phyloP scores from a whole-genome alignment of 2,329 filamentous ascomycete genomes.

The Aphanoascus verrucosus region DNA sequence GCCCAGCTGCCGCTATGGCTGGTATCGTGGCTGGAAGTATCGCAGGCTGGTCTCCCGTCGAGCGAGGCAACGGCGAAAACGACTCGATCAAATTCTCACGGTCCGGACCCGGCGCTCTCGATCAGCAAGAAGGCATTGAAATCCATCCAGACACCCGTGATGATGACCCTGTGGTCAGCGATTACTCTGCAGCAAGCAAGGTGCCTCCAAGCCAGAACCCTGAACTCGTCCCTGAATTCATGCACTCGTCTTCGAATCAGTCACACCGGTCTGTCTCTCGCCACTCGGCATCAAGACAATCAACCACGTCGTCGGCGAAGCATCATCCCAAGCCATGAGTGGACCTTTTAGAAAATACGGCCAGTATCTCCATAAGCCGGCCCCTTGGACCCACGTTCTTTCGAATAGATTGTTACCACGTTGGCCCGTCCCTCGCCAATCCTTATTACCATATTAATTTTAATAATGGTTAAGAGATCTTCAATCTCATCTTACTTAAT shows the following conservation, averaged over 20 bases:
- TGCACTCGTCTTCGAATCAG: conserved; percentile 25
- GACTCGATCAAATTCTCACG: conserved; percentile 32
- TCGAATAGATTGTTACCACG: conserved; percentile 1
- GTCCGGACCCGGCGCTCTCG: conserved; percentile 29
- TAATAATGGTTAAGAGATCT: conserved; percentile 4
- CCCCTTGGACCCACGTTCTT: neutral
- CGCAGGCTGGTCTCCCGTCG: conserved; percentile 53
- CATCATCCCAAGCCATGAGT: neutral
- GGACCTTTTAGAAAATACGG: neutral
- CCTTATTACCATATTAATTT: conserved; percentile 6
- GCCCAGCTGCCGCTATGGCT: conserved; percentile 53
- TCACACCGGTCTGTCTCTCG: conserved; percentile 29
- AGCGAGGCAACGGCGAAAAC: conserved; percentile 32
- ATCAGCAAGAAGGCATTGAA: conserved; percentile 36
- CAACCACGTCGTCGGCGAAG: conserved; percentile 3
- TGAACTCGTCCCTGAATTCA: conserved; percentile 35
- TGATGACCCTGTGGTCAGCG: conserved; percentile 36
- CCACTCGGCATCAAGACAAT: conserved; percentile 19
- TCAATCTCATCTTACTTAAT: neutral
- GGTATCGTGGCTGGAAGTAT: conserved; percentile 56
- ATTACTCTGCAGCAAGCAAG: conserved; percentile 25
- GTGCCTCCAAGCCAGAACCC: conserved; percentile 40
- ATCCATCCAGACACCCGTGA: conserved; percentile 38
- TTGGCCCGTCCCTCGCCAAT: neutral
- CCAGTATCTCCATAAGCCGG: neutral